Evolutionary conservation across 2,329 filamentous ascomycete species (phyloP), one percentile per base, ranked within the genome.

Genomic region (Colletotrichum acutatum): DNA sequence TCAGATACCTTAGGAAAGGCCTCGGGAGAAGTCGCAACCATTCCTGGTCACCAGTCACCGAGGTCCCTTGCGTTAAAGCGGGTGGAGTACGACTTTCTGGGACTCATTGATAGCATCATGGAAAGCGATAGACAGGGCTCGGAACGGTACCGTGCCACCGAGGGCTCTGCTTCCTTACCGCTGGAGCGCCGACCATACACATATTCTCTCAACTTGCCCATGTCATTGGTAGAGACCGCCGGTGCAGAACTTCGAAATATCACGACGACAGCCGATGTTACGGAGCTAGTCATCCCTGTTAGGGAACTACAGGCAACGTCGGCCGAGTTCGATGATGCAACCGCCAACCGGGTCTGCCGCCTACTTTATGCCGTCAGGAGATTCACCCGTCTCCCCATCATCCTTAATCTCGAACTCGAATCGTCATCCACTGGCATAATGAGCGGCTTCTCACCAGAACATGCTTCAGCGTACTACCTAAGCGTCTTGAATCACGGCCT

Each of bases 31-130:
- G 59, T 49, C 19, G 19, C 73, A 11, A 53, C 58, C 2, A 19
- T 58, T 12, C 73, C 79, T 5, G 82, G 82, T 65, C 79, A 80
- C 66, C 80, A 83, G 61, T 82, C 83, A 1, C 84, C 86, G 0
- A 88, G 89, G 1, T 90, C 90, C 0, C 81, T 94, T 16, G 91
- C 91, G 0, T 81, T 94, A 6, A 94, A 94, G 78, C 85, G 90
- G 60, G 88, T 90, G 2, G 92, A 94, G 79, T 84, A 90, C 57
- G 91, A 93, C 71, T 93, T 94, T 72, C 84, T 94, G 46, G 91
- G 91, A 62, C 92, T 94, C 66, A 32, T 68, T 11, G 82, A 94
- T 11, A 89, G 90, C 1, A 85, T 92, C 30, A 86, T 92, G 28
- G 88, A 89, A 49, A 85, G 88, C 1, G 81, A 84, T 16, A 85